phyloP scores from a whole-genome alignment of 495 filamentous ascomycete genomes.

The Lophium mytilinum region DNA sequence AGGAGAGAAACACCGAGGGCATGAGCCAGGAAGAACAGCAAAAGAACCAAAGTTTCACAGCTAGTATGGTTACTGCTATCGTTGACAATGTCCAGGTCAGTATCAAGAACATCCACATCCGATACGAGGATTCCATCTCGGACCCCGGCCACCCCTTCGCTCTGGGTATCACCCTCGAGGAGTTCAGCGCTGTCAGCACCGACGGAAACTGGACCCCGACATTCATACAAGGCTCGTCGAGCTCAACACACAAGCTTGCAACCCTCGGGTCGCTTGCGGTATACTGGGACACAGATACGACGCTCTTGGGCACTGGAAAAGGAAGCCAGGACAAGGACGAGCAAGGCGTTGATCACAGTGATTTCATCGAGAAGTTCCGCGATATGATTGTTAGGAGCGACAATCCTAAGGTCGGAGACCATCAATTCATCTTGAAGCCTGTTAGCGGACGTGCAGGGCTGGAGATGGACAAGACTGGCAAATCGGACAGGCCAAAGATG shows the following conservation, averaged over 20 bases:
- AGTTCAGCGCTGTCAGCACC: conserved; percentile 93
- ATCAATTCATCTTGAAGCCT: conserved; percentile 92
- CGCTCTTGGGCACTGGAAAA: conserved; percentile 67
- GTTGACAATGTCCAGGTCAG: conserved; percentile 96
- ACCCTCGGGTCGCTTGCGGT: conserved; percentile 78
- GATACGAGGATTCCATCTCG: conserved; percentile 95
- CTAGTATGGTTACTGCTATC: conserved; percentile 88
- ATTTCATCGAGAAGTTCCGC: conserved; percentile 66
- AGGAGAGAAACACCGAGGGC: conserved; percentile 83
- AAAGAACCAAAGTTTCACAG: conserved; percentile 91
- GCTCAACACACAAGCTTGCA: conserved; percentile 84
- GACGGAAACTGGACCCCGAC: conserved; percentile 89
- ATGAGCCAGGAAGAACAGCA: conserved; percentile 91
- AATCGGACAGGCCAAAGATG: conserved; percentile 70
- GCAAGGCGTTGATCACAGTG: conserved; percentile 57
- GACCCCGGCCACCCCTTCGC: conserved; percentile 93
- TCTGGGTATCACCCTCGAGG: conserved; percentile 79
- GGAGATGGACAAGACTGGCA: conserved; percentile 86
- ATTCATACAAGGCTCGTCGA: conserved; percentile 78
- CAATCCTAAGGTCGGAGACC: conserved; percentile 40
- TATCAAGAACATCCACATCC: conserved; percentile 94
- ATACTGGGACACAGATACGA: conserved; percentile 95
- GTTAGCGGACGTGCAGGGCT: conserved; percentile 87
- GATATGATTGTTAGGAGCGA: conserved; percentile 66
- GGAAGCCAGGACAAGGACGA: conserved; percentile 52